Base-by-base conservation (phyloP, 1,139 yeast genomes). In the Taphrina communis region DNA sequence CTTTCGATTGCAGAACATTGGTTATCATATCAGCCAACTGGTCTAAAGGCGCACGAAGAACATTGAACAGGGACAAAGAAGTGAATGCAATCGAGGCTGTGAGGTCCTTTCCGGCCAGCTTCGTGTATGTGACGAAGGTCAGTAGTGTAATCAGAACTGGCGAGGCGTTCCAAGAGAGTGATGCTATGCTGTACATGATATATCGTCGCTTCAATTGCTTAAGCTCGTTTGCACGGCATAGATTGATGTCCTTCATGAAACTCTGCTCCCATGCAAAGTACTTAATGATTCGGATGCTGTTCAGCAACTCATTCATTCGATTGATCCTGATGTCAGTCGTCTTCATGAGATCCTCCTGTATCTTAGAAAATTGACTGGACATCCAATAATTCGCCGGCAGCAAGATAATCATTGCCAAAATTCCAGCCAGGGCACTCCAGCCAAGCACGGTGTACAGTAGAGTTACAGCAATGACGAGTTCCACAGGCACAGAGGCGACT, bases 221-320 rank as follows among this genome's bases (percentile, higher is more conserved):
- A 70, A 90, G 76, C 78, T 90, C 96, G 62, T 85, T 84, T 46
- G 82, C 81, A 82, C 96, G 86, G 66, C 88, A 82, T 42, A 82
- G 80, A 81, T 86, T 79, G 71, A 89, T 85, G 66, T 84, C 84
- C 69, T 85, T 84, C 73, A 82, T 85, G 75, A 90, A 89, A 74
- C 87, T 86, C 58, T 84, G 83, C 79, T 90, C 96, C 96, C 96
- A 90, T 8, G 95, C 92, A 77, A 90, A 90, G 75, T 88, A 89
- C 77, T 90, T 90, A 79, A 90, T 88, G 73, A 90, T 88, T 78
- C 95, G 84, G 71, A 90, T 89, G 74, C 90, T 87, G 78, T 88
- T 92, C 75, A 90, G 85, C 19, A 93, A 85, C 79, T 90, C 96
- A 76, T 89, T 89, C 75, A 89, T 81, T 76, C 87, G 88, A 76